A percentile compares a stretch with the other conserved stretches of the same genome.
phyloP scores from a whole-genome alignment of 495 filamentous ascomycete genomes.

The Entonaema liquescens region DNA sequence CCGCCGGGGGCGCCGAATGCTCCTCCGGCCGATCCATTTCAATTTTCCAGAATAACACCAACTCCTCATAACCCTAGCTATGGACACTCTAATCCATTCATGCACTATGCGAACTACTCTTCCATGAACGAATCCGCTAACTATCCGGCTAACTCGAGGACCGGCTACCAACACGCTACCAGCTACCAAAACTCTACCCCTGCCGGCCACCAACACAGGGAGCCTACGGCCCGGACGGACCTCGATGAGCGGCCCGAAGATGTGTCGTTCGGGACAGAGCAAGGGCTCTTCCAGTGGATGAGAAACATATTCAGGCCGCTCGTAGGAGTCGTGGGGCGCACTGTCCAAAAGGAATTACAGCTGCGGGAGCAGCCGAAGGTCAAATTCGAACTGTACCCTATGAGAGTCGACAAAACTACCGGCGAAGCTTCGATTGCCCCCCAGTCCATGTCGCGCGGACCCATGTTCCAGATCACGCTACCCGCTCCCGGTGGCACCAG shows the following conservation, averaged over 20 bases:
- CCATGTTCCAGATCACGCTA: conserved; percentile 29
- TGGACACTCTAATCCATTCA: not conserved
- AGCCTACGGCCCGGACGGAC: not conserved
- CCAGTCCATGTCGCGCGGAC: not conserved
- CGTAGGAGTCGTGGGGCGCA: conserved; percentile 6
- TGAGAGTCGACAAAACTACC: not conserved
- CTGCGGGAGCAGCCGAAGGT: not conserved
- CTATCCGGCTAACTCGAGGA: not conserved
- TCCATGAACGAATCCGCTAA: not conserved
- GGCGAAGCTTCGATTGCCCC: not conserved
- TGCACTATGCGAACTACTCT: not conserved
- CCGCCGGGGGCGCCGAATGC: not conserved
- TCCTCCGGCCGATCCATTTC: not conserved
- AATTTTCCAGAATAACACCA: not conserved
- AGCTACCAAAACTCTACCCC: not conserved
- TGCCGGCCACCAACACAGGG: not conserved
- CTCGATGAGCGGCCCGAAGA: not conserved
- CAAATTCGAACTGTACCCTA: conserved; percentile 29
- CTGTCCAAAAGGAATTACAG: not conserved
- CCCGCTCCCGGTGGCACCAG: not conserved
- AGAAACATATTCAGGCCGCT: conserved; percentile 6
- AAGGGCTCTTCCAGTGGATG: not conserved
- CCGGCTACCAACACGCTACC: not conserved
- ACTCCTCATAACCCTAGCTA: not conserved
- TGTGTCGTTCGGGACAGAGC: not conserved